These are phyloP conservation scores for Ormosia emarginata DNA, from an alignment of 306 rosid species.

Conservation along the genomic window DNA sequence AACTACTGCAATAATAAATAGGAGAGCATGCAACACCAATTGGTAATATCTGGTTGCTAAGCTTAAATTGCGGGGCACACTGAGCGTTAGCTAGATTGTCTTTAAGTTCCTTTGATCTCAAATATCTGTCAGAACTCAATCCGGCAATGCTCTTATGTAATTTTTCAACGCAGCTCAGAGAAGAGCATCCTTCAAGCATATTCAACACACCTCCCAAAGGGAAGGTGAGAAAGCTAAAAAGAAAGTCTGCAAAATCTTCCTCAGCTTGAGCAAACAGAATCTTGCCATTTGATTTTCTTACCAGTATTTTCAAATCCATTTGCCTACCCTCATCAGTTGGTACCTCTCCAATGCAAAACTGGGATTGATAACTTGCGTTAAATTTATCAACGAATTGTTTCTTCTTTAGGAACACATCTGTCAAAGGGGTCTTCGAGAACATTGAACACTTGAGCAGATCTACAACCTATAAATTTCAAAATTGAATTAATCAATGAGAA, in stretches of 20 bases:
- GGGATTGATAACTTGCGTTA: too few species aligned
- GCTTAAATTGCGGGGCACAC: neutral
- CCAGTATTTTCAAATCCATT: neutral
- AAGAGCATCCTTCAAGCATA: neutral
- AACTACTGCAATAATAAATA: too few species aligned
- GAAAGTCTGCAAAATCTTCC: conserved; percentile 1
- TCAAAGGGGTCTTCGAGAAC: conserved; percentile 2
- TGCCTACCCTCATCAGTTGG: neutral
- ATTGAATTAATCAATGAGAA: too few species aligned
- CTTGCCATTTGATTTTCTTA: neutral
- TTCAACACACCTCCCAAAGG: conserved; percentile 10
- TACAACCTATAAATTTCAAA: too few species aligned
- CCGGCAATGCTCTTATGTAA: neutral
- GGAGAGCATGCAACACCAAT: too few species aligned
- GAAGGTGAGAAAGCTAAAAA: neutral
- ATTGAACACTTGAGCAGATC: conserved; percentile 20
- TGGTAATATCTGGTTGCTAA: neutral
- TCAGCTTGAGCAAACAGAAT: neutral
- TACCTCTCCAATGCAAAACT: too few species aligned
- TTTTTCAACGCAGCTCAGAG: neutral
- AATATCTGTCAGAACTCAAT: neutral
- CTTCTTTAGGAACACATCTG: neutral
- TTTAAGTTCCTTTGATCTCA: neutral
- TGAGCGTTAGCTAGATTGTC: neutral
- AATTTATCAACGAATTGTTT: neutral